Evolutionary conservation across 2,329 filamentous ascomycete genomes (phyloP).

Genomic region (Acrocalymma vagum): DNA sequence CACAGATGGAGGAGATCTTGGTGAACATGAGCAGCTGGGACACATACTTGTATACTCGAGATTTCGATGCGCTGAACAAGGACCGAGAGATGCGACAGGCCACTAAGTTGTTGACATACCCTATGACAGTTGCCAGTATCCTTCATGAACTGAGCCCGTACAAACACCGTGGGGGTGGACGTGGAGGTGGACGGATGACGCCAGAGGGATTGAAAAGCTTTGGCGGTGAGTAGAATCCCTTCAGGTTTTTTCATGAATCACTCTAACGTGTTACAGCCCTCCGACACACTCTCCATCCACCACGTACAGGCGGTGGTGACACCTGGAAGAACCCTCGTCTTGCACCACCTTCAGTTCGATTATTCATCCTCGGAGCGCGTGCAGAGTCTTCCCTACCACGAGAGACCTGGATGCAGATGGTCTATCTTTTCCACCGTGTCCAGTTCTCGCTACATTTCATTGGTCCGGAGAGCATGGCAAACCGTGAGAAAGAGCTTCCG

Average conservation of each 20-base stretch:
- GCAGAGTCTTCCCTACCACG: slow-evolving; percentile 97
- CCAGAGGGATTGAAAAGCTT: slow-evolving; percentile 92
- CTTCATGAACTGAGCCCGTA: slow-evolving; percentile 96
- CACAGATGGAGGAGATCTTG: slow-evolving; percentile 89
- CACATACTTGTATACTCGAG: slow-evolving; percentile 90
- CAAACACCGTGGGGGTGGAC: slow-evolving; percentile 75
- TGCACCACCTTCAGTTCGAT: slow-evolving; percentile 84
- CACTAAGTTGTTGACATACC: slow-evolving; percentile 92
- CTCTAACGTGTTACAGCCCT: slow-evolving; percentile 66
- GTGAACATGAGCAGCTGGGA: slow-evolving; percentile 99
- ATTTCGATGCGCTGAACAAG: slow-evolving; percentile 90
- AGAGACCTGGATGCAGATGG: slow-evolving; percentile 91
- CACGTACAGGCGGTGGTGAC: slow-evolving; percentile 76
- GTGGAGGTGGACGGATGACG: slow-evolving; percentile 78
- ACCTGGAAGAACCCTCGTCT: slow-evolving; percentile 82
- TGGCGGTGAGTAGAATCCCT: slow-evolving; percentile 70
- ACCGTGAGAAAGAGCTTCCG: slow-evolving; percentile 91
- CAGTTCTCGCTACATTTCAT: slow-evolving; percentile 93
- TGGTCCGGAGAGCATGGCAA: slow-evolving; percentile 93
- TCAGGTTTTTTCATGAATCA: not conserved
- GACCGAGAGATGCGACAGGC: slow-evolving; percentile 92
- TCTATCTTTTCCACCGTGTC: slow-evolving; percentile 94
- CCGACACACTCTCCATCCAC: slow-evolving; percentile 92
- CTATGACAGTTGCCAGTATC: slow-evolving; percentile 88
- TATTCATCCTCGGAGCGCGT: slow-evolving; percentile 93